These are phyloP conservation scores for Hericium rajendrae DNA, from an alignment of 768 basidiomycete genomes.

Conservation along the genomic window DNA sequence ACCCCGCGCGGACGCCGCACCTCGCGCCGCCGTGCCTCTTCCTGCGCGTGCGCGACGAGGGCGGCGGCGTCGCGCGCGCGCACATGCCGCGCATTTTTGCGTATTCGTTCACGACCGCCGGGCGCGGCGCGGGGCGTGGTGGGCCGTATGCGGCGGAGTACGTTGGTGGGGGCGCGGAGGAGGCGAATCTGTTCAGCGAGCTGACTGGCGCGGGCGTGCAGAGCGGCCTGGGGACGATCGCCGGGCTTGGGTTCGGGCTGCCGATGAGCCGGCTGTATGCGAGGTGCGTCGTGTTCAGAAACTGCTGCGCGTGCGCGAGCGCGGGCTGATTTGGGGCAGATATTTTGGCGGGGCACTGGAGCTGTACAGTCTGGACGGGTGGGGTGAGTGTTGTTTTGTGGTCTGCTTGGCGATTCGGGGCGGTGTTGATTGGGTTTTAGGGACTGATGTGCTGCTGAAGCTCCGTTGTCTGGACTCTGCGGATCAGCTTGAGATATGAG, in stretches of 20 bases:
- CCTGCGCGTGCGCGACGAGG: conserved; percentile 75
- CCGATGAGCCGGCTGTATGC: conserved; percentile 75
- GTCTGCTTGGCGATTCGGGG: neutral
- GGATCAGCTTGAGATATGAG: conserved; percentile 40
- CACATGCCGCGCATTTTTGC: conserved; percentile 80
- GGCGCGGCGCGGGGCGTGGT: conserved; percentile 33
- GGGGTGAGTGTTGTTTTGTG: conserved; percentile 41
- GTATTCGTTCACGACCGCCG: conserved; percentile 86
- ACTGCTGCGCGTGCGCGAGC: neutral
- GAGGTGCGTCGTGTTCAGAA: conserved; percentile 27
- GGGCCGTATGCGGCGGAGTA: conserved; percentile 77
- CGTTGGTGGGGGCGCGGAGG: conserved; percentile 37
- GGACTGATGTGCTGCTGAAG: conserved; percentile 46
- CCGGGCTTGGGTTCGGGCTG: conserved; percentile 80
- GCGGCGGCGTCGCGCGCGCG: conserved; percentile 69
- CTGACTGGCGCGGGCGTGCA: conserved; percentile 72
- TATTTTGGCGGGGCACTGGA: conserved; percentile 87
- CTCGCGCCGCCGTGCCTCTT: conserved; percentile 47
- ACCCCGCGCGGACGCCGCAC: conserved; percentile 25
- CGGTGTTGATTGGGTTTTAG: conserved; percentile 18
- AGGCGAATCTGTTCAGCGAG: conserved; percentile 59
- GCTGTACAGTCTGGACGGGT: conserved; percentile 72
- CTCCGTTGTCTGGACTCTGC: conserved; percentile 43
- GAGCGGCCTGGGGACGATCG: conserved; percentile 80
- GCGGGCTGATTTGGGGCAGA: conserved; percentile 24